phyloP scores from a whole-genome alignment of 441 rosid genomes.

The Corymbia calophylla region DNA sequence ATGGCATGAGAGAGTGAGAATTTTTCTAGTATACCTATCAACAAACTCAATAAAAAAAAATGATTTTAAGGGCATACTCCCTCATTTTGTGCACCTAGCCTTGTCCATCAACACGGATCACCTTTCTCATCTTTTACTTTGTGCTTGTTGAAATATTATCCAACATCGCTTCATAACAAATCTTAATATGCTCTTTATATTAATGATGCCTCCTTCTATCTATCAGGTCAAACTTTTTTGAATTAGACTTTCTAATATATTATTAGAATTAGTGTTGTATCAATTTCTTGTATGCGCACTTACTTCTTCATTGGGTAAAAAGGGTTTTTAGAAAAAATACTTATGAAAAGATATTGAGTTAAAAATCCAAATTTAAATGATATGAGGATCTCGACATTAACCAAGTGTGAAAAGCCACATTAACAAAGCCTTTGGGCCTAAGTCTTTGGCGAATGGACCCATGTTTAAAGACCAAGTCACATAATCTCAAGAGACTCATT shows the following conservation, averaged over 20 bases:
- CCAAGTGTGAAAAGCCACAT: background rate
- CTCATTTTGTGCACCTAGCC: background rate
- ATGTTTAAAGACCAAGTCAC: background rate
- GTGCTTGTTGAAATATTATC: fast-evolving
- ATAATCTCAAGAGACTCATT: background rate
- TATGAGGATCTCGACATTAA: fast-evolving
- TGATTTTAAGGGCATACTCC: background rate
- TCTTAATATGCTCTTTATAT: background rate
- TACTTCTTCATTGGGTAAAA: too few relatives aligned
- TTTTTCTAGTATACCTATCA: background rate
- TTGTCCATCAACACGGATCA: background rate
- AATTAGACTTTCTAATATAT: fast-evolving
- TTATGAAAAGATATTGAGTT: fast-evolving
- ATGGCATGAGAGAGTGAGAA: background rate
- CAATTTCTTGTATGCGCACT: too few relatives aligned
- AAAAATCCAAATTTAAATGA: background rate
- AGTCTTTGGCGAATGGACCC: background rate
- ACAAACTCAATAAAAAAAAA: background rate
- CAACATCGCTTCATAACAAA: fast-evolving
- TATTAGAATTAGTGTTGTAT: too few relatives aligned
- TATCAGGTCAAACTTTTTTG: fast-evolving
- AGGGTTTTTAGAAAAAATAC: background rate
- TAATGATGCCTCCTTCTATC: fast-evolving
- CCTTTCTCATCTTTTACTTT: background rate
- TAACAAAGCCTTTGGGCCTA: background rate